Percentiles rank a stretch among this genome's conserved stretches.
Evolutionary conservation across 169 alveolate species (phyloP).

Genomic region (Perkinsus olseni): DNA sequence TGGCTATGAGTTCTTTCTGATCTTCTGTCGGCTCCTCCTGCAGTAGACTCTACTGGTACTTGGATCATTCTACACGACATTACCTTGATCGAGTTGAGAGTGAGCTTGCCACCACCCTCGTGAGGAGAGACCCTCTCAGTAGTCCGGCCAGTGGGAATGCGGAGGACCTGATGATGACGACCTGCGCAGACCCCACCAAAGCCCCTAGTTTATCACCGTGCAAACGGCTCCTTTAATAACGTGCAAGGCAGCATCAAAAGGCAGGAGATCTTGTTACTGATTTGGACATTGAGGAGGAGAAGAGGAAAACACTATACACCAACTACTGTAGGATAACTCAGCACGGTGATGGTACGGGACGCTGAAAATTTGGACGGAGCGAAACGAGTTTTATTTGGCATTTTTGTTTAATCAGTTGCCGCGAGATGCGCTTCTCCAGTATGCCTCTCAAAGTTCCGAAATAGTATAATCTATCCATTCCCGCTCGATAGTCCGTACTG

Average conservation of each 20-base stretch:
- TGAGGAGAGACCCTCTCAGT: conserved; percentile 45
- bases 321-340: too few species aligned
- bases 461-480: too few species aligned
- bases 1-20: conserved; percentile 12
- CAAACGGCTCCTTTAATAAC: conserved; percentile 65
- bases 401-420: too few species aligned
- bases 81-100: not conserved
- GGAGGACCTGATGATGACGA: conserved; percentile 27
- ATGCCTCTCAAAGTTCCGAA: too few species aligned
- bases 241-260: conserved; percentile 56
- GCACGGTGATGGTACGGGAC: too few species aligned
- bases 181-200: not conserved
- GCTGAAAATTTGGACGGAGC: not conserved
- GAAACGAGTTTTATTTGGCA: not conserved
- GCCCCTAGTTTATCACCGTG: not conserved
- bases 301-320: too few species aligned
- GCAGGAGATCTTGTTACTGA: not conserved
- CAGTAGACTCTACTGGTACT: too few species aligned
- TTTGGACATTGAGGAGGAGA: not conserved
- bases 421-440: too few species aligned
- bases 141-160: conserved; percentile 57
- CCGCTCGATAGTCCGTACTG: too few species aligned
- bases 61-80: not conserved
- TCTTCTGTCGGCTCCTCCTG: not conserved
- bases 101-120: conserved; percentile 1